Conservation (phyloP, 2,329 filamentous ascomycete genomes). For the Xylariaceae sp. region DNA sequence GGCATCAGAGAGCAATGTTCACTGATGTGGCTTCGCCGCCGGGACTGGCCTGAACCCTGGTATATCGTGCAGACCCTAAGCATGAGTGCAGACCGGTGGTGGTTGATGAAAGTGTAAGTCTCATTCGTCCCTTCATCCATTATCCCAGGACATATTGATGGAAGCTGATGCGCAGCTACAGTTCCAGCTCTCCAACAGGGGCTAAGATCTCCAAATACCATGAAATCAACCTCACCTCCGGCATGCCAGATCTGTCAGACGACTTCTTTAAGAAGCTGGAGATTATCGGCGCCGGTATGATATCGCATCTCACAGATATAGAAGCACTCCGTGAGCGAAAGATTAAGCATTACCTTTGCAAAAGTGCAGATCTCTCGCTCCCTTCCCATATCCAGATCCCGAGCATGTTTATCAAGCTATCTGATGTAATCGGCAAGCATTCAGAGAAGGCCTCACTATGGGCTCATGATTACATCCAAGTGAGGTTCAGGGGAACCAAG, state of each 20-base stretch:
- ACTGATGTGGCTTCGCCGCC: conserved; percentile 64
- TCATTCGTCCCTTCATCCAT: not conserved
- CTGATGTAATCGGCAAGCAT: conserved; percentile 33
- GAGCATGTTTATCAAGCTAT: conserved; percentile 44
- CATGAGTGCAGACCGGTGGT: conserved; percentile 73
- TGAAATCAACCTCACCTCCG: conserved; percentile 39
- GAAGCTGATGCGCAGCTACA: not conserved
- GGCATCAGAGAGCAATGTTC: conserved; percentile 62
- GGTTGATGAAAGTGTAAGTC: conserved; percentile 62
- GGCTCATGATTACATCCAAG: conserved; percentile 55
- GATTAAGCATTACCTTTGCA: conserved; percentile 35
- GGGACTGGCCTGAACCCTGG: conserved; percentile 70
- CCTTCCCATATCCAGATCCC: conserved; percentile 43
- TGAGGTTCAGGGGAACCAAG: conserved; percentile 46
- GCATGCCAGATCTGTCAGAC: conserved; percentile 40
- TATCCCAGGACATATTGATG: not conserved
- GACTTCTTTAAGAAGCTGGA: conserved; percentile 50
- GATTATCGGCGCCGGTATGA: conserved; percentile 45
- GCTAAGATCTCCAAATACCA: conserved; percentile 28
- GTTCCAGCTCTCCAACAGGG: conserved; percentile 12
- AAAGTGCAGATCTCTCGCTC: conserved; percentile 33
- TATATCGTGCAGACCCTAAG: conserved; percentile 67
- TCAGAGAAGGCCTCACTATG: conserved; percentile 36
- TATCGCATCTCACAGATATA: conserved; percentile 46
- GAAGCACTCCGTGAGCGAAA: conserved; percentile 41